These are phyloP conservation scores for Teratosphaeria nubilosa DNA, from an alignment of 2,329 filamentous ascomycete species.

Conservation along the genomic window DNA sequence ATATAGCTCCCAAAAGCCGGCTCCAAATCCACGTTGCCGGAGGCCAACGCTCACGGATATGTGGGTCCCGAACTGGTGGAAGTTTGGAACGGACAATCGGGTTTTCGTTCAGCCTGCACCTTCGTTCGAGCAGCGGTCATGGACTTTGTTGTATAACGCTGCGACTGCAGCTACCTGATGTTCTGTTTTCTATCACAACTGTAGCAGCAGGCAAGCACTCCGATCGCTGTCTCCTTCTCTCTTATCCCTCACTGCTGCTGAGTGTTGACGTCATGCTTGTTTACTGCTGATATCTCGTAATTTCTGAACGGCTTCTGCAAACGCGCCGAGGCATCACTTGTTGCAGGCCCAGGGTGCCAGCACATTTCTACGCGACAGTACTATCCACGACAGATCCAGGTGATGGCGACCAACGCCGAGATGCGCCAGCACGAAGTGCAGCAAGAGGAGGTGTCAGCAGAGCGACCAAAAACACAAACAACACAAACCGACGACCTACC, in stretches of 20 bases:
- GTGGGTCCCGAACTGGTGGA: background rate
- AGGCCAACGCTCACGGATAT: background rate
- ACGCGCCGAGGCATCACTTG: background rate
- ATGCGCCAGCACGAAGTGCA: background rate
- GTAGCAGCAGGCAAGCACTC: background rate
- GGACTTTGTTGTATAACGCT: background rate
- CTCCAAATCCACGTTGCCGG: background rate
- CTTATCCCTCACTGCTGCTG: background rate
- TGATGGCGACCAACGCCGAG: slow-evolving; percentile 5
- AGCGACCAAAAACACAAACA: background rate
- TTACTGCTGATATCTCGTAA: background rate
- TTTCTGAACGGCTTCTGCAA: background rate
- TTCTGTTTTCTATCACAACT: background rate
- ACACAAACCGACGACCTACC: background rate
- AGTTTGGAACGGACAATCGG: background rate
- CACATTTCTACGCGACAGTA: slow-evolving; percentile 10
- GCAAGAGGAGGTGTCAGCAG: background rate
- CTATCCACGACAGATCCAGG: slow-evolving; percentile 6
- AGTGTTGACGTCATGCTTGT: background rate
- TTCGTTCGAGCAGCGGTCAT: background rate
- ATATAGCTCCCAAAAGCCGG: background rate
- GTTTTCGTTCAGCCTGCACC: background rate
- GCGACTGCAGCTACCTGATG: background rate
- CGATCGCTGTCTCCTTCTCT: background rate
- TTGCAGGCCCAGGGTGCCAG: background rate